Conservation (phyloP, 352 stramenopile species). For the Pythium vanterpoolii region DNA sequence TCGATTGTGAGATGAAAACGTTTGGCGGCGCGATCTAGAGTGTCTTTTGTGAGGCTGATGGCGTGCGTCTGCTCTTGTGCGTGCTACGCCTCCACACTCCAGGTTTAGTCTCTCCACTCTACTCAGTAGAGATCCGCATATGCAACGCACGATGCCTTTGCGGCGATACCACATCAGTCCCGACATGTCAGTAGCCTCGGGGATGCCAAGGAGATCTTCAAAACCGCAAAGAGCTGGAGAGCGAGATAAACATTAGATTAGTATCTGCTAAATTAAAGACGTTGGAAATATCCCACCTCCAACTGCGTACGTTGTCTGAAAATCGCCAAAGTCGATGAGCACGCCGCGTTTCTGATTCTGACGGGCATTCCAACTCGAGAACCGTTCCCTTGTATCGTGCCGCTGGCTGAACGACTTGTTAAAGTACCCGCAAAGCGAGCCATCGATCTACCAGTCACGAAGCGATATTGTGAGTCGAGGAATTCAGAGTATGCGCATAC, state of each 20-base stretch:
- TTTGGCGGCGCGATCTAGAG: conserved; percentile 18
- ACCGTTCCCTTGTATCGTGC: conserved; percentile 30
- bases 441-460: conserved; percentile 39
- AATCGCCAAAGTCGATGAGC: conserved; percentile 63
- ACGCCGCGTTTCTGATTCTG: conserved; percentile 42
- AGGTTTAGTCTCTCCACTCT: neutral
- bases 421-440: conserved; percentile 64
- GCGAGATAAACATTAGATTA: neutral
- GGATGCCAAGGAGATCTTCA: conserved; percentile 38
- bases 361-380: conserved; percentile 45
- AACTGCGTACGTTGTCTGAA: conserved; percentile 50
- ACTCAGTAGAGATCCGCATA: neutral
- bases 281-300: conserved; percentile 29
- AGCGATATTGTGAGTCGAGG: neutral
- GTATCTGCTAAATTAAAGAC: too few relatives aligned
- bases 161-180: conserved; percentile 22
- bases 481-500: neutral
- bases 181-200: neutral
- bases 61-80: conserved; percentile 34
- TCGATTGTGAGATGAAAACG: conserved; percentile 19
- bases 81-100: conserved; percentile 16
- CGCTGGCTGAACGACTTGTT: conserved; percentile 62
- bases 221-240: conserved; percentile 49
- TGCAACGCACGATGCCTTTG: conserved; percentile 13
- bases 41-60: conserved; percentile 31